A percentile compares a stretch with the other conserved stretches of the same genome.
These are phyloP conservation scores for Chytridiales sp. DNA, from an alignment of 371 early-diverging fungal genomes.

Conservation along the genomic window DNA sequence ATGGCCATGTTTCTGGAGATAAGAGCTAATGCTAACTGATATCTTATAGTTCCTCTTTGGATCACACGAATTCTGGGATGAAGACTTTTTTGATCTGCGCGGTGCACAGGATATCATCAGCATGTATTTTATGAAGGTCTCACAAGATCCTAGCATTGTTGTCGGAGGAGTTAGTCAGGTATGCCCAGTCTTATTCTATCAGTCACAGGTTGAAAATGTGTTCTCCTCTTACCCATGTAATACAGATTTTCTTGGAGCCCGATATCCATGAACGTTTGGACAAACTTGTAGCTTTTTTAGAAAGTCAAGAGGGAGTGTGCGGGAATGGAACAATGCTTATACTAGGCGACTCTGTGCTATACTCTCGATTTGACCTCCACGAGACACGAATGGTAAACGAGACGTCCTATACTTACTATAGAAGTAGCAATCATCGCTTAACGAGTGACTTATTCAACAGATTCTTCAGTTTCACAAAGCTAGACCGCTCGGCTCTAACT, in stretches of 20 bases:
- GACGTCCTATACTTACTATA: background rate
- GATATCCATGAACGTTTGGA: conserved; percentile 50
- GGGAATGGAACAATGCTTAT: conserved; percentile 56
- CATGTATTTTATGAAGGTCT: conserved; percentile 41
- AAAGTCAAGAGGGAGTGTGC: conserved; percentile 55
- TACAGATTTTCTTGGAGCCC: conserved; percentile 45
- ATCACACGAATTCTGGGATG: conserved; percentile 48
- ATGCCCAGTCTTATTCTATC: background rate
- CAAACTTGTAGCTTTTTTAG: conserved; percentile 52
- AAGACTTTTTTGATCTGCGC: conserved; percentile 50
- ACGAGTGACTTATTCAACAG: conserved; percentile 20
- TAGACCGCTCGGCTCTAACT: conserved; percentile 40
- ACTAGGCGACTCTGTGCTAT: conserved; percentile 49
- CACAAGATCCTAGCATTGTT: conserved; percentile 46
- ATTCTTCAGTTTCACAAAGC: conserved; percentile 50
- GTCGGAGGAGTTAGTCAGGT: conserved; percentile 50
- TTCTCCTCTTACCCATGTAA: no score
- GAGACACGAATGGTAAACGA: conserved; percentile 54
- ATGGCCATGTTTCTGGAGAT: no score
- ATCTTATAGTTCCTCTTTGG: conserved; percentile 51
- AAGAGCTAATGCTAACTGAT: no score
- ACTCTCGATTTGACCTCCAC: conserved; percentile 46
- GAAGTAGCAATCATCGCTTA: background rate
- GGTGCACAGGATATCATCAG: conserved; percentile 53
- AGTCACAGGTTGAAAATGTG: background rate